phyloP scores from a whole-genome alignment of 83 land plant genomes.

The Thuja plicata region DNA sequence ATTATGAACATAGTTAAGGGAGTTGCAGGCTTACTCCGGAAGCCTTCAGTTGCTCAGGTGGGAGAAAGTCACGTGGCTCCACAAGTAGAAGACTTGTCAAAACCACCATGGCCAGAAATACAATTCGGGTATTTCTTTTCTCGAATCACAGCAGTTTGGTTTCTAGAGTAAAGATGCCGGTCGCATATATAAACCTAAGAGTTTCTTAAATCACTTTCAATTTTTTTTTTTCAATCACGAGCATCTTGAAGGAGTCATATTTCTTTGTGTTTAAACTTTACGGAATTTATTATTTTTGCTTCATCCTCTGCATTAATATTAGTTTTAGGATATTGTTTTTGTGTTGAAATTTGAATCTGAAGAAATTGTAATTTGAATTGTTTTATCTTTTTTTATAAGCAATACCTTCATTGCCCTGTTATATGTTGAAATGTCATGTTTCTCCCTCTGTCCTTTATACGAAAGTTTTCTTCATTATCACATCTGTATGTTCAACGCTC shows the following conservation, averaged over 20 bases:
- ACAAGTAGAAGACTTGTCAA: slow-evolving; percentile 26
- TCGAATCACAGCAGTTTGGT: neutral
- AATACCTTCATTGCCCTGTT: neutral
- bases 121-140: slow-evolving; percentile 38
- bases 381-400: neutral
- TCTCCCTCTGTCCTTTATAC: neutral
- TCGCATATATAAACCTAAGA: neutral
- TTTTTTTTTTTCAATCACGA: neutral
- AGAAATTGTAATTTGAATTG: neutral
- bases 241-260: neutral
- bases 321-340: neutral
- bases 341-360: neutral
- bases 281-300: neutral
- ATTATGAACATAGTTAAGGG: slow-evolving; percentile 87
- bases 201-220: neutral
- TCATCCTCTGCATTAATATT: neutral
- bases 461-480: neutral
- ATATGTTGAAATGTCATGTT: neutral
- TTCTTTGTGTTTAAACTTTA: neutral
- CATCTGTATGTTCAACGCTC: neutral
- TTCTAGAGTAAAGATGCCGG: neutral
- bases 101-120: slow-evolving; percentile 43
- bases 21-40: slow-evolving; percentile 72
- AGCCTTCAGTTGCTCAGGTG: slow-evolving; percentile 42
- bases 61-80: slow-evolving; percentile 28